Conservation (phyloP, 2,329 filamentous ascomycete genomes). For the Pestalotiopsis sp. region DNA sequence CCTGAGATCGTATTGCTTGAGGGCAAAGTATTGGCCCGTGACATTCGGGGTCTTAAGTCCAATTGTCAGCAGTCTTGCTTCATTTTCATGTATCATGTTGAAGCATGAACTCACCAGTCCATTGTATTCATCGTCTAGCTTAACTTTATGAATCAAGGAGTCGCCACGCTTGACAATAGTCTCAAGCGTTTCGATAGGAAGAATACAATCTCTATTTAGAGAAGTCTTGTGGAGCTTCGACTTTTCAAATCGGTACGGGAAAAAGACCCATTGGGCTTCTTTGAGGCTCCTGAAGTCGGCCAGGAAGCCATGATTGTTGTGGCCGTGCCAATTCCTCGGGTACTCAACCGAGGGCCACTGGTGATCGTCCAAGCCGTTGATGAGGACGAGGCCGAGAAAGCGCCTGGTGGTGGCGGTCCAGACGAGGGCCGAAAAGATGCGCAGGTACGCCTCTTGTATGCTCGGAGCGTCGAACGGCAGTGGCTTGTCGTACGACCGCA, state of each 20-base stretch:
- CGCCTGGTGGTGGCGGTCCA: neutral
- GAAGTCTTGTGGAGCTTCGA: neutral
- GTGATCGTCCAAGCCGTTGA: neutral
- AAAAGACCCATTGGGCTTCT: neutral
- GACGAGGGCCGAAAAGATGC: slow-evolving; percentile 6
- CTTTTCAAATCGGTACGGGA: neutral
- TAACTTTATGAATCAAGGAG: neutral
- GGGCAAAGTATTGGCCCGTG: neutral
- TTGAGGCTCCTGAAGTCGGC: neutral
- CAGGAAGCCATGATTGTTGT: too few species aligned
- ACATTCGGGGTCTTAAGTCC: neutral
- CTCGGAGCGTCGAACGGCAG: neutral
- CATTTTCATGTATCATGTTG: neutral
- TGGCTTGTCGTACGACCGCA: slow-evolving; percentile 3
- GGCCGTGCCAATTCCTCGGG: neutral
- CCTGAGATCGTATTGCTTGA: neutral
- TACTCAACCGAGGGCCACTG: neutral
- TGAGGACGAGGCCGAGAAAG: neutral
- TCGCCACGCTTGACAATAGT: neutral
- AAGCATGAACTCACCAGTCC: neutral
- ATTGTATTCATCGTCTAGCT: neutral
- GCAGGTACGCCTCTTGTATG: neutral
- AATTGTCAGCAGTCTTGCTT: neutral
- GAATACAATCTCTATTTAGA: neutral
- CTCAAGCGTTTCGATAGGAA: neutral